These are phyloP conservation scores for Dacryopinax primogenitus DNA, from an alignment of 768 basidiomycete genomes.

Conservation along the genomic window DNA sequence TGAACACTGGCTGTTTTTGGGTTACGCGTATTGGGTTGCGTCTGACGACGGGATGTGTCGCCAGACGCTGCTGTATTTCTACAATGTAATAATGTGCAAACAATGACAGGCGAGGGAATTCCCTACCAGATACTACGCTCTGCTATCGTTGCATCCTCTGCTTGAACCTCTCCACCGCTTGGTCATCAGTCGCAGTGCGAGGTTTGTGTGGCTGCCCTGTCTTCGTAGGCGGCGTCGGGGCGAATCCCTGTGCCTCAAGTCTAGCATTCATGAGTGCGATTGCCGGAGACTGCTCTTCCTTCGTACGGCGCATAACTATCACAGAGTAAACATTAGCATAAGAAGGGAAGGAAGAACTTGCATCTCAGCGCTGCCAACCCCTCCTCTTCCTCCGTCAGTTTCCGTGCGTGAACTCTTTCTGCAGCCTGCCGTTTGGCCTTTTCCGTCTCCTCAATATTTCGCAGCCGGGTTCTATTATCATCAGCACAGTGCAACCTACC, in stretches of 20 bases:
- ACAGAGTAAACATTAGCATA: background rate
- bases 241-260: constrained; percentile 62
- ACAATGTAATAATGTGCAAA: constrained; percentile 9
- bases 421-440: constrained; percentile 82
- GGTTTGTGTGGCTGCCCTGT: constrained; percentile 30
- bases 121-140: background rate
- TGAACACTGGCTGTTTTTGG: background rate
- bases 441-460: constrained; percentile 96
- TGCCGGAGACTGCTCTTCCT: constrained; percentile 72
- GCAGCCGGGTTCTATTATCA: constrained; percentile 55
- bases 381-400: constrained; percentile 53
- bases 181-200: constrained; percentile 68
- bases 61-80: background rate
- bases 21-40: background rate
- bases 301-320: constrained; percentile 71
- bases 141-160: constrained; percentile 52
- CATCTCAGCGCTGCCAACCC: constrained; percentile 81
- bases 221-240: constrained; percentile 10
- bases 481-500: background rate
- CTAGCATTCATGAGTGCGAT: constrained; percentile 78
- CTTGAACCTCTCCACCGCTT: constrained; percentile 97
- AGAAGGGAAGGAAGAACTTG: constrained; percentile 32
- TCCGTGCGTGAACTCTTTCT: constrained; percentile 48
- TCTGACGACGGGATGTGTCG: background rate
- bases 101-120: background rate